A percentile compares a stretch with the other conserved stretches of the same genome.
These are phyloP conservation scores for Triticum turgidum DNA, from an alignment of 176 grass and related monocot genomes.

Conservation along the genomic window DNA sequence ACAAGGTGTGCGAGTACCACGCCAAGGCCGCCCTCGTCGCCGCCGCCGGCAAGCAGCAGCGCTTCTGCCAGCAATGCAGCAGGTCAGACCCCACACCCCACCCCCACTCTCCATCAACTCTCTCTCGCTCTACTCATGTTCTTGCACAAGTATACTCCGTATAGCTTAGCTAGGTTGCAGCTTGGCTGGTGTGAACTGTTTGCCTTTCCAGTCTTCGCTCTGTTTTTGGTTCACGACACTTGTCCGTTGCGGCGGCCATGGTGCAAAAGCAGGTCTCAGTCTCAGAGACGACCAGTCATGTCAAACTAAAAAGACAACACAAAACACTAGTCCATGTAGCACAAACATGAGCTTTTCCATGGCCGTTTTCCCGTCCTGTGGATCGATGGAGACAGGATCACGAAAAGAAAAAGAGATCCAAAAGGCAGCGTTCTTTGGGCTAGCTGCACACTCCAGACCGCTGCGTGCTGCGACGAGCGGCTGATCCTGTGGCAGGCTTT, in stretches of 20 bases:
- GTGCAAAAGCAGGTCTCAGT: neutral
- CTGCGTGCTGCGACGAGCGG: neutral
- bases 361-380: neutral
- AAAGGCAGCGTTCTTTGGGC: slow-evolving; percentile 23
- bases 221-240: slow-evolving; percentile 20
- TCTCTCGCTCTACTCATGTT: neutral
- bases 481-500: slow-evolving; percentile 24
- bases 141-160: no score
- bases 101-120: neutral
- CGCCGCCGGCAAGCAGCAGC: slow-evolving; percentile 69
- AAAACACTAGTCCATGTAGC: slow-evolving; percentile 3
- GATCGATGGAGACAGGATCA: slow-evolving; percentile 35
- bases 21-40: slow-evolving; percentile 84
- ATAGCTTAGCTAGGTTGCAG: neutral
- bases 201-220: neutral
- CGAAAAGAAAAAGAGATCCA: neutral
- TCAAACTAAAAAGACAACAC: neutral
- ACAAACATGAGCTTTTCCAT: neutral
- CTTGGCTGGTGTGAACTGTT: neutral
- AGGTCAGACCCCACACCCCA: slow-evolving; percentile 20
- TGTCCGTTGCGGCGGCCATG: slow-evolving; percentile 44
- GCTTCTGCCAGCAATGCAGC: slow-evolving; percentile 99
- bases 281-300: slow-evolving; percentile 1
- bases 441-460: neutral
- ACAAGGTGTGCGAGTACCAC: slow-evolving; percentile 98